These are phyloP conservation scores for Arabis alpina DNA, from an alignment of 345 rosid genomes.

Conservation along the genomic window DNA sequence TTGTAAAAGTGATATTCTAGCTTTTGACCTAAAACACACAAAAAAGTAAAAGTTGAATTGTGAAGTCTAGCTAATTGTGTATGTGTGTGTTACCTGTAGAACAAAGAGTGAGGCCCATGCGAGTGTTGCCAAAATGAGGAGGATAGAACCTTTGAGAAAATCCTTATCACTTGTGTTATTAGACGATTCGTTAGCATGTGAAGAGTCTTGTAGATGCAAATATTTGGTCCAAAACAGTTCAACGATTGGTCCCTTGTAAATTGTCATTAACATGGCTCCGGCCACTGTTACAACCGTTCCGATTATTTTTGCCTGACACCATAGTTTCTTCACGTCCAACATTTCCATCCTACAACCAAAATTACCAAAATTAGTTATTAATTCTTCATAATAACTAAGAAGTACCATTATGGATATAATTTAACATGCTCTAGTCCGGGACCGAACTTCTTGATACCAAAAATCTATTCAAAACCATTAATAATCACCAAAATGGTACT, in stretches of 20 bases:
- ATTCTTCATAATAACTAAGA: too few relatives aligned
- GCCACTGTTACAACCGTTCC: constrained; percentile 83
- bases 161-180: constrained; percentile 45
- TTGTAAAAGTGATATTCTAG: constrained; percentile 1
- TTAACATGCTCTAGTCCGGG: too few relatives aligned
- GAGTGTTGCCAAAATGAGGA: constrained; percentile 53
- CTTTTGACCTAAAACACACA: neutral
- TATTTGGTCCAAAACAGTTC: constrained; percentile 68
- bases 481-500: neutral
- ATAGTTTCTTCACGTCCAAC: constrained; percentile 58
- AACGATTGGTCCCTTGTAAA: constrained; percentile 59
- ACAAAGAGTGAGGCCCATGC: constrained; percentile 64
- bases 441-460: too few relatives aligned
- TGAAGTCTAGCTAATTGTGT: neutral
- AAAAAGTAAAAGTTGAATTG: neutral
- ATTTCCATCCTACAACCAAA: constrained; percentile 63
- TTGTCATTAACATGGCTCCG: constrained; percentile 88
- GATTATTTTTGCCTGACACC: constrained; percentile 70
- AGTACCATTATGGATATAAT: too few relatives aligned
- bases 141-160: constrained; percentile 62
- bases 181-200: constrained; percentile 29
- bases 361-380: neutral
- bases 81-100: constrained; percentile 53
- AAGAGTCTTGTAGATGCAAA: constrained; percentile 31
- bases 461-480: neutral